Base-by-base conservation (phyloP, 2,329 filamentous ascomycete genomes). In the Talaromyces sp. region DNA sequence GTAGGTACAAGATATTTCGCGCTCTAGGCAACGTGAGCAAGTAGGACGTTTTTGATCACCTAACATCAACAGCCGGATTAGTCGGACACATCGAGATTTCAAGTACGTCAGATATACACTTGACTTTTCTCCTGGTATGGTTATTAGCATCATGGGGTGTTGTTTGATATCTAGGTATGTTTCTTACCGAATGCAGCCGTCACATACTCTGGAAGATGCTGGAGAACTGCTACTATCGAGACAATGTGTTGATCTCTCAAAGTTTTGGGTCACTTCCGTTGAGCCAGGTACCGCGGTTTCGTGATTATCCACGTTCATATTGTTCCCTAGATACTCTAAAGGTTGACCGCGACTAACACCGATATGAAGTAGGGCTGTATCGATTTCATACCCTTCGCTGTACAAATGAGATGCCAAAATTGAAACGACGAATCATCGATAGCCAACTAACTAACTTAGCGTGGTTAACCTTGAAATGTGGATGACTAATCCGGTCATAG, bases 11-110 rank as follows among this genome's bases (percentile, higher is more conserved):
- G 59, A 59, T 22, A 66, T 63, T 16, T 69, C 68, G 8, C 64
- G 70, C 65, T 76, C 73, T 2, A 68, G 67, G 66, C 75, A 78
- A n/a, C 75, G 74, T 61, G 75, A 75, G 61, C 75, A 78, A 39
- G 68, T 64, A 9, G 74, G 75, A 31, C 72, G 70, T 54, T 68
- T 67, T 64, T 70, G 66, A 62, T 77, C 71, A 67, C 75, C 75
- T 78, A 19, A 19, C 10, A 31, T 16, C n/a, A 43, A n/a, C 35
- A 6, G 5, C n/a, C 6, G 22, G 27, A 19, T 54, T 54, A 54
- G n/a, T 22, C 19, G n/a, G 2, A 8, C 13, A 13, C 31, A 35
- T 5, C 5, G 3, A 35, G 5, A 48, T 59, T 2, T 27, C 3
- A 16, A 6, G 3, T 7, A 14, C 22, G 48, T 39, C 19, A 39